Evolutionary conservation across 176 grass and related monocot species (phyloP), one percentile per base, ranked within the genome.

Genomic region (Bolboschoenus planiculmis): DNA sequence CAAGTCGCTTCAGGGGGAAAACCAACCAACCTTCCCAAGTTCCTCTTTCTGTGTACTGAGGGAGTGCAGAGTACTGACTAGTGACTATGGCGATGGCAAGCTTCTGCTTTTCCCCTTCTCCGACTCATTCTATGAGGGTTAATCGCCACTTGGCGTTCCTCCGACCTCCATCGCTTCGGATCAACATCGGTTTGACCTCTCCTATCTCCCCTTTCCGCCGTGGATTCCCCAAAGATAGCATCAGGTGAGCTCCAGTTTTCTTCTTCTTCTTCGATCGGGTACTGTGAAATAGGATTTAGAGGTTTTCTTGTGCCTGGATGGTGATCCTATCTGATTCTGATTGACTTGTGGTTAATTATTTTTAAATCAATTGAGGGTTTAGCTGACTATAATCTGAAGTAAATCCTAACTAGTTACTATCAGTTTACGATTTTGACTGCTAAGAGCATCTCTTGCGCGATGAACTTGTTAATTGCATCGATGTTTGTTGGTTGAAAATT

Each of bases 51-150:
- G 39, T 4, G 39, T 40, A 40, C 39, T 0, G 39, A 6, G 39
- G 18, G 15, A 72, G 33, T 72, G 67, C 8, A 3, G 37, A 44
- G 37, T 40, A 7, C 9, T 43, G n/a, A 35, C 20, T 23, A 71
- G 66, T 43, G 36, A 40, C 56, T 16, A 82, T 82, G 79, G 36
- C 79, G 26, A 82, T 62, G 56, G 24, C 79, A 82, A 65, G 57
- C 79, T 65, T 82, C 18, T 64, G 56, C 36, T n/a, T 82, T 3
- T 82, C 57, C 39, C 61, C 23, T 40, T 23, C 56, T 27, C 56
- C 55, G 11, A 50, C 71, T 10, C 1, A 3, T 48, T 47, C 44
- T 31, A 20, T 11, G 4, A 63, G 57, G 37, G 23, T 65, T n/a
- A 48, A 48, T 58, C 31, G 23, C 39, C 24, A 39, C 43, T 42